A percentile compares a stretch with the other conserved stretches of the same genome.
Evolutionary conservation across 108 stramenopile genomes (phyloP).

Genomic region (Nannochloropsis salina): DNA sequence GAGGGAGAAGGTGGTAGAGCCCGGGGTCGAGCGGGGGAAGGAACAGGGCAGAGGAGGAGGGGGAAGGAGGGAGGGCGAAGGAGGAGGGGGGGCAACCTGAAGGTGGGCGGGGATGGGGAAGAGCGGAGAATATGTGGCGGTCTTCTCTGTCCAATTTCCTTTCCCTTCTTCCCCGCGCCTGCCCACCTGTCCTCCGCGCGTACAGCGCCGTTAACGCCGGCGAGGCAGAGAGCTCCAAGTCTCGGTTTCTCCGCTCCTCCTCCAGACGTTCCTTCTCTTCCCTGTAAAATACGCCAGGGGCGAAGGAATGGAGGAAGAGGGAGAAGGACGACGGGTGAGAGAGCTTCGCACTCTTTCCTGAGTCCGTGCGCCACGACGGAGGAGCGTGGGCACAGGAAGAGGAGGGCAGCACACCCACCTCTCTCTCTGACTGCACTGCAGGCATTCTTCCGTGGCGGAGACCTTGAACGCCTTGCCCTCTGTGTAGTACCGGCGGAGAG

Average conservation of each 20-base stretch:
- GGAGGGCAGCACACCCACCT: background rate
- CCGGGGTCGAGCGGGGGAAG: conserved; percentile 32
- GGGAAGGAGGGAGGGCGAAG: background rate
- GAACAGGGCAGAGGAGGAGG: background rate
- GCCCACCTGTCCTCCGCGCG: conserved; percentile 37
- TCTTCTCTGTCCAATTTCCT: no score
- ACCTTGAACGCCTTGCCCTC: background rate
- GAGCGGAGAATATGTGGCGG: background rate
- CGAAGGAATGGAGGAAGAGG: background rate
- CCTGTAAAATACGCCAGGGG: background rate
- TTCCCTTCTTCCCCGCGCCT: background rate
- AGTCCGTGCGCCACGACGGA: background rate
- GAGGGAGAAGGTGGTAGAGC: conserved; percentile 46
- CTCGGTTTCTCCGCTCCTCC: conserved; percentile 24
- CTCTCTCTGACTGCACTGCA: background rate
- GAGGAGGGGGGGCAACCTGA: background rate
- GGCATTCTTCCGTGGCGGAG: background rate
- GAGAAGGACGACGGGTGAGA: background rate
- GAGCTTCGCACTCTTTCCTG: no score
- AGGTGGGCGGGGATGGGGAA: background rate
- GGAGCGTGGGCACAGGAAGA: background rate
- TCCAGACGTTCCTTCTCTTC: conserved; percentile 18
- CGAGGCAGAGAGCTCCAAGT: conserved; percentile 30
- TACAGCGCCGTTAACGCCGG: conserved; percentile 32
- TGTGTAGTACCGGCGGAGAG: background rate